These are phyloP conservation scores for Bretschneidera sinensis DNA, from an alignment of 345 rosid genomes.

Conservation along the genomic window DNA sequence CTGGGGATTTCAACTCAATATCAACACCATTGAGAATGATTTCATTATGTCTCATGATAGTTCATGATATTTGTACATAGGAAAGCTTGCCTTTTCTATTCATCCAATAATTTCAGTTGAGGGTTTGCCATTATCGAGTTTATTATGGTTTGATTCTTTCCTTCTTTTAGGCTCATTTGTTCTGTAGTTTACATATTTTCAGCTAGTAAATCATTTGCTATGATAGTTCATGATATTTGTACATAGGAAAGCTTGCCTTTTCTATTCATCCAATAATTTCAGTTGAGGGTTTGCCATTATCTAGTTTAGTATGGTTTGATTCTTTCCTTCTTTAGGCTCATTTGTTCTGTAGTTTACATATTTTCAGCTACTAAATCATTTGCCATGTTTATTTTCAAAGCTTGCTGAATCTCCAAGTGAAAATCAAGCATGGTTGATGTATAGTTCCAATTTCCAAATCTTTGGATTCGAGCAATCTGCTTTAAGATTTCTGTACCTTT, in stretches of 20 bases:
- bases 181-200: not conserved
- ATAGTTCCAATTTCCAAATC: no score
- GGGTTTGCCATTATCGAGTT: constrained; percentile 1
- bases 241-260: constrained; percentile 1
- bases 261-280: not conserved
- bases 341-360: not conserved
- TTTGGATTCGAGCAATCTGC: no score
- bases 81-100: not conserved
- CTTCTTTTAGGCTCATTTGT: not conserved
- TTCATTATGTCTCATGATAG: not conserved
- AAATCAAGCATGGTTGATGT: no score
- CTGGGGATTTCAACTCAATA: not conserved
- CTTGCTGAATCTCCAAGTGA: no score
- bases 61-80: constrained; percentile 18
- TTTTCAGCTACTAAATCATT: not conserved
- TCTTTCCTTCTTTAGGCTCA: not conserved
- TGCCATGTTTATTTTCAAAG: no score
- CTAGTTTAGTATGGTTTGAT: not conserved
- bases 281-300: constrained; percentile 5
- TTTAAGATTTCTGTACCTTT: no score
- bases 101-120: not conserved
- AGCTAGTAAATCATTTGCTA: not conserved
- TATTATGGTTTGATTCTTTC: not conserved
- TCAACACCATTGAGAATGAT: not conserved
- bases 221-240: constrained; percentile 8